A percentile compares a stretch with the other conserved stretches of the same genome.
These are phyloP conservation scores for Elaeagnus macrophylla DNA, from an alignment of 306 rosid genomes.

Conservation along the genomic window DNA sequence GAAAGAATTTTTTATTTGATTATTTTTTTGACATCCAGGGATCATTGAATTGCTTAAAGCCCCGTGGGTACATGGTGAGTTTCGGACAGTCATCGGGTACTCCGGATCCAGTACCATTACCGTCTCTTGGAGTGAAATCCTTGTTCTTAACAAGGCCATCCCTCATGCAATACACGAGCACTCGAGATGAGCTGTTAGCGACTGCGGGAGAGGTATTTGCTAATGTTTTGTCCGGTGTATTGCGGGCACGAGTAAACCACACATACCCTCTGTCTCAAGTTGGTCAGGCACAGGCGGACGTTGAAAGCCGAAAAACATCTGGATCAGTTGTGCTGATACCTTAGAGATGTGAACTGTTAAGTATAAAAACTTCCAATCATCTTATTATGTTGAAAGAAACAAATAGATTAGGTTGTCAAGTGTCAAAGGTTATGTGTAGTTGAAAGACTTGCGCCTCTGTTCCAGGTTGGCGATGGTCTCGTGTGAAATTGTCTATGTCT, in stretches of 20 bases:
- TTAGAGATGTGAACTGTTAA: conserved; percentile 11
- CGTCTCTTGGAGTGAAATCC: conserved; percentile 56
- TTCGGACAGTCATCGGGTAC: conserved; percentile 85
- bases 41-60: conserved; percentile 67
- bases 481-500: too few relatives aligned
- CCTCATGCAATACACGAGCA: conserved; percentile 43
- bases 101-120: conserved; percentile 79
- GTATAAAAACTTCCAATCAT: neutral
- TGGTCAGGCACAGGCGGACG: conserved; percentile 69
- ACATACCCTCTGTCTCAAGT: conserved; percentile 72
- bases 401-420: neutral
- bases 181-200: conserved; percentile 60
- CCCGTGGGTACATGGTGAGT: conserved; percentile 65
- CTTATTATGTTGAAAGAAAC: neutral
- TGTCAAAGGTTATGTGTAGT: too few relatives aligned
- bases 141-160: conserved; percentile 76
- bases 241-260: conserved; percentile 70
- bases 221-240: conserved; percentile 38
- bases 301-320: conserved; percentile 65
- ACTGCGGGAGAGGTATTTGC: conserved; percentile 71
- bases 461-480: too few relatives aligned
- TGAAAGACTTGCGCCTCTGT: too few relatives aligned
- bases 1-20: conserved; percentile 2
- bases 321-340: conserved; percentile 84
- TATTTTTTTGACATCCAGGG: conserved; percentile 42